These are phyloP conservation scores for Peniophora sp. DNA, from an alignment of 1,284 basidiomycete species.

Conservation along the genomic window DNA sequence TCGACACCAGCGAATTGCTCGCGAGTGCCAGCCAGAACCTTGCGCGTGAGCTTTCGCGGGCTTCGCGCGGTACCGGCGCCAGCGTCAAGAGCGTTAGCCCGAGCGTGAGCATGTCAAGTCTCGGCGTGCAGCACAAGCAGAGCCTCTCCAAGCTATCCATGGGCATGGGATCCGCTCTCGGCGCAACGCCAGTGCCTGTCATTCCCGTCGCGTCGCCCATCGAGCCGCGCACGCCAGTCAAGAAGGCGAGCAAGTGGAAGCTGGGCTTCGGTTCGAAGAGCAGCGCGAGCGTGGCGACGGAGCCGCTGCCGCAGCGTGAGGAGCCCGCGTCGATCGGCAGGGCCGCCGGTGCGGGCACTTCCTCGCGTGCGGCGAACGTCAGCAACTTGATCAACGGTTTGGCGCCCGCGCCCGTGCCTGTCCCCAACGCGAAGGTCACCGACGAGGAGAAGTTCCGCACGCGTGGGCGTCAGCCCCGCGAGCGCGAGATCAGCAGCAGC, in stretches of 20 bases:
- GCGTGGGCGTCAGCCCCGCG: background rate
- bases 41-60: conserved; percentile 74
- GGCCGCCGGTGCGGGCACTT: conserved; percentile 31
- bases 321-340: conserved; percentile 8
- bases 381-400: conserved; percentile 64
- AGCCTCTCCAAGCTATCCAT: conserved; percentile 3
- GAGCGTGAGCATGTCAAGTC: background rate
- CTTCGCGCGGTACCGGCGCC: conserved; percentile 18
- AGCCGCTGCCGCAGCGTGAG: conserved; percentile 13
- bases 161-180: conserved; percentile 3
- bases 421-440: conserved; percentile 20
- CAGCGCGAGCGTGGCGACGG: conserved; percentile 11
- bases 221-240: conserved; percentile 29
- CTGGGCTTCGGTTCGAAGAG: conserved; percentile 62
- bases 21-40: conserved; percentile 76
- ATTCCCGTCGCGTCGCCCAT: conserved; percentile 1
- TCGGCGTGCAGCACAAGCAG: background rate
- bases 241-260: conserved; percentile 79
- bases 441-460: background rate
- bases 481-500: background rate
- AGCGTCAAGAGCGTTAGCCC: background rate
- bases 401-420: conserved; percentile 30
- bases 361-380: conserved; percentile 57
- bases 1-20: conserved; percentile 59
- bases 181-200: conserved; percentile 6